Percentiles rank a stretch among this genome's conserved stretches.
Conservation (phyloP, 108 stramenopile species). For the Pseudonitzschia multiseries region DNA sequence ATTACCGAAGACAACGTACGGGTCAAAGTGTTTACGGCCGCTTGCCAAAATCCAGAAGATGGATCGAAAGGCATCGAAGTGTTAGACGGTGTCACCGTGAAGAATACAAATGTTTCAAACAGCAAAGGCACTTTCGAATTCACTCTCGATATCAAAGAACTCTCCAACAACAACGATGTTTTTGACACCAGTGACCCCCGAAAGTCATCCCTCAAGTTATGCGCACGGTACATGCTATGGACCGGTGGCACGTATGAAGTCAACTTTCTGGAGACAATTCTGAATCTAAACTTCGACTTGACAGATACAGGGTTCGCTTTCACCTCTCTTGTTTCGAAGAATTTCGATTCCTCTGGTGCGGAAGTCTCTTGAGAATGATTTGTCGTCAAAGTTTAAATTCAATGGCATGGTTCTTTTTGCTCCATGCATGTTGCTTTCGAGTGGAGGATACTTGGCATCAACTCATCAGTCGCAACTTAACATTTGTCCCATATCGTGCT, state of each 20-base stretch:
- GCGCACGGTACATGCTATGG: slow-evolving; percentile 6
- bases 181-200: not conserved
- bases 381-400: too few species aligned
- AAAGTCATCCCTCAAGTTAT: not conserved
- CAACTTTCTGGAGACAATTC: not conserved
- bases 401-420: too few species aligned
- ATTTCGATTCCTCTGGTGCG: not conserved
- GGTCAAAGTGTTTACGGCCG: not conserved
- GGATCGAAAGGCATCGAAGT: slow-evolving; percentile 1
- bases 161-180: not conserved
- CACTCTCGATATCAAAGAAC: not conserved
- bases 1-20: not conserved
- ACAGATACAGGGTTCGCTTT: not conserved
- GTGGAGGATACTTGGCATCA: too few species aligned
- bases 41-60: slow-evolving; percentile 3
- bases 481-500: too few species aligned
- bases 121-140: slow-evolving; percentile 5
- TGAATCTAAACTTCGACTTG: not conserved
- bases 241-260: not conserved
- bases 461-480: too few species aligned
- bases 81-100: not conserved
- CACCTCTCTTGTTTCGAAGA: not conserved
- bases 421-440: too few species aligned
- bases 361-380: not conserved
- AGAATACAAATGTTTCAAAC: not conserved